Conservation (phyloP, 139 green algal species). For the Chlorella vulgaris region DNA sequence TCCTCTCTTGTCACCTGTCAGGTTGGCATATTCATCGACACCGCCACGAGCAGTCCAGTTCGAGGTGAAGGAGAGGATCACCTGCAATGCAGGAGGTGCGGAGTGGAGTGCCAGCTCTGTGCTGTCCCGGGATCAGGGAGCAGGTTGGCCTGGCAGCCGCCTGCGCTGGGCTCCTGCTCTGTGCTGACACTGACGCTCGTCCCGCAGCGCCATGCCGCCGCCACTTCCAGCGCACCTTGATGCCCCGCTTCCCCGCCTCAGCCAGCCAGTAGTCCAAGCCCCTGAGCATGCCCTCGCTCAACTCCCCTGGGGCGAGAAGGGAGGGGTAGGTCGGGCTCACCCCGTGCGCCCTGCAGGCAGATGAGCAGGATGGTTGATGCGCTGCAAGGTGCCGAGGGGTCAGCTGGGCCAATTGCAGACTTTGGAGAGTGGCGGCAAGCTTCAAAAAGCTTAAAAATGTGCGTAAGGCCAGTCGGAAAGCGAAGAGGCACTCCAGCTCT, state of each 20-base stretch:
- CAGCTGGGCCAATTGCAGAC: too few species aligned
- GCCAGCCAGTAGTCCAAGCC: constrained; percentile 49
- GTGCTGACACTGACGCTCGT: too few species aligned
- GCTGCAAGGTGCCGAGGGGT: too few species aligned
- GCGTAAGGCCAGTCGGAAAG: background rate
- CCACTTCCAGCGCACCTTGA: constrained; percentile 42
- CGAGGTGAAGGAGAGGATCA: constrained; percentile 56
- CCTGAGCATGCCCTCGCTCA: constrained; percentile 49
- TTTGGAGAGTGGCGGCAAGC: too few species aligned
- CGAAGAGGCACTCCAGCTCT: background rate
- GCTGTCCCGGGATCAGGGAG: too few species aligned
- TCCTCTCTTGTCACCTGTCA: constrained; percentile 33
- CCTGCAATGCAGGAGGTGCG: constrained; percentile 10
- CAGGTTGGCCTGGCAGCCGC: background rate
- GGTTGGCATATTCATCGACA: constrained; percentile 51
- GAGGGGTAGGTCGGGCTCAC: constrained; percentile 38
- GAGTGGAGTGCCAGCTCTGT: background rate
- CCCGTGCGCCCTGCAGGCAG: constrained; percentile 23
- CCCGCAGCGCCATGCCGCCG: too few species aligned
- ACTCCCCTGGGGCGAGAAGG: constrained; percentile 28
- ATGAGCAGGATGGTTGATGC: background rate
- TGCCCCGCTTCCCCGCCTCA: constrained; percentile 38
- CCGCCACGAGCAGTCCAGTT: constrained; percentile 55
- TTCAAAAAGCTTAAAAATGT: too few species aligned
- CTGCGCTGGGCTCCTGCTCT: background rate